Conservation (phyloP, 768 basidiomycete species). For the Xanthoconium stramineum region DNA sequence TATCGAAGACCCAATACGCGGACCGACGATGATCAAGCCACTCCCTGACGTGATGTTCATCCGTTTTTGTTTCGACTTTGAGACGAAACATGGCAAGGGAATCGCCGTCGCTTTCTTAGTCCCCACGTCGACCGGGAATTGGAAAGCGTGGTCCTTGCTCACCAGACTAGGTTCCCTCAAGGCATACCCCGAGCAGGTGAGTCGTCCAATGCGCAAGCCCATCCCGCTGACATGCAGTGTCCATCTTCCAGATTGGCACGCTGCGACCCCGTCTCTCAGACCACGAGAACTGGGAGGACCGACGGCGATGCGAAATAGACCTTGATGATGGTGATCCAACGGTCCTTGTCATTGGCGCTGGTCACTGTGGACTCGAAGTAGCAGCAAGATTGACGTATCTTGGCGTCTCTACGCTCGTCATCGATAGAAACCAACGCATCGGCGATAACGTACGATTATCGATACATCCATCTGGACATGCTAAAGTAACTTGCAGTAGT, state of each 20-base stretch:
- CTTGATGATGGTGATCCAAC: conserved; percentile 48
- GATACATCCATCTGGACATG: neutral
- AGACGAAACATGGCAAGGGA: conserved; percentile 43
- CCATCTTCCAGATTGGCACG: conserved; percentile 28
- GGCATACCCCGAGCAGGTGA: conserved; percentile 44
- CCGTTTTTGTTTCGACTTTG: conserved; percentile 55
- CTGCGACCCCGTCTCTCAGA: conserved; percentile 39
- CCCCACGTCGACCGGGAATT: conserved; percentile 32
- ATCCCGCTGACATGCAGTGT: neutral
- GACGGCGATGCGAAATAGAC: conserved; percentile 38
- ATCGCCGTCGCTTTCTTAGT: conserved; percentile 56
- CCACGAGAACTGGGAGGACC: conserved; percentile 50
- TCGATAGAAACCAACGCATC: conserved; percentile 48
- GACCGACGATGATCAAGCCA: conserved; percentile 35
- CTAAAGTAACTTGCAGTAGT: conserved; percentile 24
- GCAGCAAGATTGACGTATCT: conserved; percentile 61
- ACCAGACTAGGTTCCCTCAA: conserved; percentile 59
- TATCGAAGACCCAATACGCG: conserved; percentile 25
- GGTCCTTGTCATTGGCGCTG: conserved; percentile 62
- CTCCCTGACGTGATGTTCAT: conserved; percentile 58
- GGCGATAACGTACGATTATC: conserved; percentile 40
- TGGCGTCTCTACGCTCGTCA: conserved; percentile 49
- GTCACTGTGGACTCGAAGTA: conserved; percentile 61
- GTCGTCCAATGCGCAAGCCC: neutral
- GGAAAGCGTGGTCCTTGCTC: conserved; percentile 60